Base-by-base conservation (phyloP, 352 stramenopile species). In the Aphanomyces stellatus region DNA sequence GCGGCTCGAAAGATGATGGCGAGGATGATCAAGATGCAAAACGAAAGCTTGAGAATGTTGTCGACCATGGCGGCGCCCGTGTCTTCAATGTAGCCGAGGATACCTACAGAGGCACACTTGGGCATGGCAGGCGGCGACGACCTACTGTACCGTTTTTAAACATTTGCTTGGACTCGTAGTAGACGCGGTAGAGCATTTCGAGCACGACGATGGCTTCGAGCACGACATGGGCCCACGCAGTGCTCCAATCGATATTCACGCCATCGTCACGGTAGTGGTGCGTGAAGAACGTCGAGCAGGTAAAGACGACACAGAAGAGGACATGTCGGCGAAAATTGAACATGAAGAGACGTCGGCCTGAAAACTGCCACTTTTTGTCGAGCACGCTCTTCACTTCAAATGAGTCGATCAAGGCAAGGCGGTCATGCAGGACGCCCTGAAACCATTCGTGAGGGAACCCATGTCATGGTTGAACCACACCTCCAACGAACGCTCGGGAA, bases 311-410 rank as follows among this genome's bases (percentile, higher is more conserved):
- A 15, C 82, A 62, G 27, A 81, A 87, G 0, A 82, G 3, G 1
- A 37, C 35, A 59, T 87, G 84, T 24, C 46, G 60, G 33, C 31
- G 34, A 67, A 87, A 62, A 6, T 78, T 73, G 15, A 48, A 53
- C n/a, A 80, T 71, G 41, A 87, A 86, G 3, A 78, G 71, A 3
- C 69, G 37, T 46, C 74, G 76, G 15, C 80, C 80, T 24, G 85
- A 75, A 51, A 83, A 88, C 31, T 88, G 82, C 80, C 76, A 88
- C 33, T 88, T 88, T 49, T 85, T 87, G 35, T 73, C 59, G 17
- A 88, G 60, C 24, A 86, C 51, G 42, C 78, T 71, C 59, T 80
- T 73, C 8, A 88, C 76, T 49, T 86, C 74, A 2, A 78, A 65
- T 15, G 82, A 69, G 49, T 81, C 78, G 17, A 88, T 77, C 68